These are phyloP conservation scores for Xylaria sp. DNA, from an alignment of 2,329 filamentous ascomycete species.

Conservation along the genomic window DNA sequence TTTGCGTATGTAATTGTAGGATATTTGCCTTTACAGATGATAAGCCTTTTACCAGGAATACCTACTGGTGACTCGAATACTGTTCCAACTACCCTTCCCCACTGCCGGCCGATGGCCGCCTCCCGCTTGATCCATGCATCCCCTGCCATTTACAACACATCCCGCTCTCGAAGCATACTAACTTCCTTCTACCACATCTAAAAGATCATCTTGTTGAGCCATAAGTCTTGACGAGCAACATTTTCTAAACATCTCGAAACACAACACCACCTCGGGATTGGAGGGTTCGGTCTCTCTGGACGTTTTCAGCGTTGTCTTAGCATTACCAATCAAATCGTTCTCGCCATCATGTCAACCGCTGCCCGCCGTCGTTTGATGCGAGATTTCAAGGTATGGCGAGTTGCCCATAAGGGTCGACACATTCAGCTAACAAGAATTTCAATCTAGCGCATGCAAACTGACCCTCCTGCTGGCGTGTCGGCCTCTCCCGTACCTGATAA, in stretches of 20 bases:
- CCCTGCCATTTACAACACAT: conserved; percentile 13
- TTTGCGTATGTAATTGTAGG: conserved; percentile 1
- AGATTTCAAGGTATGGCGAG: conserved; percentile 86
- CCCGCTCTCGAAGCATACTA: conserved; percentile 9
- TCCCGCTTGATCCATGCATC: conserved; percentile 21
- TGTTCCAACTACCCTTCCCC: not conserved
- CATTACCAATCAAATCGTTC: not conserved
- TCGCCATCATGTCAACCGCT: conserved; percentile 81
- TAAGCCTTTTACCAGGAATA: not conserved
- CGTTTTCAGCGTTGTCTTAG: not conserved
- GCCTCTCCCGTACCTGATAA: conserved; percentile 96
- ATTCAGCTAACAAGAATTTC: conserved; percentile 39
- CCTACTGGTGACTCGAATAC: too few relatives aligned
- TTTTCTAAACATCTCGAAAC: not conserved
- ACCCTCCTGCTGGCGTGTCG: conserved; percentile 95
- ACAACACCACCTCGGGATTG: too few relatives aligned
- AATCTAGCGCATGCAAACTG: conserved; percentile 94
- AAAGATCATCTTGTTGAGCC: not conserved
- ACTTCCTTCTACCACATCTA: conserved; percentile 3
- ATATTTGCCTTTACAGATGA: not conserved
- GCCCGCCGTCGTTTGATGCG: conserved; percentile 97
- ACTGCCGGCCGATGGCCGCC: not conserved
- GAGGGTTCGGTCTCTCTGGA: not conserved
- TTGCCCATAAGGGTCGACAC: conserved; percentile 14
- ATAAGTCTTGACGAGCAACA: not conserved